These are phyloP conservation scores for Tardiomyces digboiensis DNA, from an alignment of 1,139 yeast species.

Conservation along the genomic window DNA sequence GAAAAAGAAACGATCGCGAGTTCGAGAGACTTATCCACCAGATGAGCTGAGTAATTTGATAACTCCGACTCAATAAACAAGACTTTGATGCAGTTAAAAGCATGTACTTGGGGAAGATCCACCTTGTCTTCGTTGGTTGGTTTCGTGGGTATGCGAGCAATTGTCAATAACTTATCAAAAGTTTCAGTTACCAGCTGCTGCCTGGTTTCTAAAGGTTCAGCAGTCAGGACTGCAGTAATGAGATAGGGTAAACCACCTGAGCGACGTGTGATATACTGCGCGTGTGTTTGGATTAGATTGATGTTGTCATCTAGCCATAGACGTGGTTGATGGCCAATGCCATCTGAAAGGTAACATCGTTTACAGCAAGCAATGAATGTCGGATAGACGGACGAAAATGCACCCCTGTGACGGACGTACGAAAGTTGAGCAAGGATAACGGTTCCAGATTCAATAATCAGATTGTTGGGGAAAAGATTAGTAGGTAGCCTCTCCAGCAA, in stretches of 20 bases:
- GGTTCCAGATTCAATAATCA: conserved; percentile 37
- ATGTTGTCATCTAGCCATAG: conserved; percentile 51
- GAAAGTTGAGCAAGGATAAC: conserved; percentile 58
- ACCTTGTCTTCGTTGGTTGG: conserved; percentile 37
- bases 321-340: conserved; percentile 32
- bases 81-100: conserved; percentile 73
- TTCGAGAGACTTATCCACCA: conserved; percentile 48
- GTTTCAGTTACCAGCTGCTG: conserved; percentile 34
- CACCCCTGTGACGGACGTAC: conserved; percentile 79
- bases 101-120: conserved; percentile 89
- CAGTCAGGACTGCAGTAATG: conserved; percentile 60
- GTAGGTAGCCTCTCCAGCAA: conserved; percentile 28
- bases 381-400: conserved; percentile 81
- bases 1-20: conserved; percentile 55
- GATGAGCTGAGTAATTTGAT: conserved; percentile 40
- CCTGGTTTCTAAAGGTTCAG: conserved; percentile 30
- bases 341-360: conserved; percentile 32
- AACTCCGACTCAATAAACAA: conserved; percentile 64
- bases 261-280: conserved; percentile 71
- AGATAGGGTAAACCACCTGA: conserved; percentile 88
- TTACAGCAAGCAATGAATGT: conserved; percentile 57
- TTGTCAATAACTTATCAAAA: conserved; percentile 39
- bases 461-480: conserved; percentile 15
- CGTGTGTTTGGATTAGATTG: conserved; percentile 40
- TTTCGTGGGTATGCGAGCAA: conserved; percentile 43